Evolutionary conservation across 2,329 filamentous ascomycete genomes (phyloP).

Genomic region (Cladophialophora immunda): DNA sequence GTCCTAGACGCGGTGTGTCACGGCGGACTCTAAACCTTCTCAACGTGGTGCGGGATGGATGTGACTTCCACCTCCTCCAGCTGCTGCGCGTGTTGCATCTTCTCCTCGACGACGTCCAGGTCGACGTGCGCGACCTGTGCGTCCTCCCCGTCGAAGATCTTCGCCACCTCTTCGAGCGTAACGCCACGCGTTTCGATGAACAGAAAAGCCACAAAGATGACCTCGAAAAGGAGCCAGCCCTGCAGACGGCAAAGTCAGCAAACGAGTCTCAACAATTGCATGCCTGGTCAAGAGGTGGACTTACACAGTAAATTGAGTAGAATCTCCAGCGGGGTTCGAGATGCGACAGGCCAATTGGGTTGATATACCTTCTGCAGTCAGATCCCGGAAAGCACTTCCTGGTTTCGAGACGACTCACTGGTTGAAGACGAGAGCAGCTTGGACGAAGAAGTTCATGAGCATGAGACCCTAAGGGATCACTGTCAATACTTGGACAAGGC

Average conservation of each 20-base stretch:
- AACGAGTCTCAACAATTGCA: slow-evolving; percentile 9
- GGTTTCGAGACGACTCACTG: slow-evolving; percentile 7
- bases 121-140: slow-evolving; percentile 46
- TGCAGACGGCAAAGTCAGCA: slow-evolving; percentile 51
- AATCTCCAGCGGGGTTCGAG: slow-evolving; percentile 31
- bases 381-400: background rate
- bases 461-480: slow-evolving; percentile 42
- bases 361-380: slow-evolving; percentile 49
- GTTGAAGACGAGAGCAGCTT: slow-evolving; percentile 33
- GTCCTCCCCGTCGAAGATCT: slow-evolving; percentile 63
- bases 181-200: slow-evolving; percentile 64
- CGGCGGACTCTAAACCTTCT: background rate
- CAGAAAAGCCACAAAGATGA: slow-evolving; percentile 52
- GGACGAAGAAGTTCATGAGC: slow-evolving; percentile 35
- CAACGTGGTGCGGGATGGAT: slow-evolving; percentile 6
- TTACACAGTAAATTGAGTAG: slow-evolving; percentile 34
- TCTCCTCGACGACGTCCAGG: slow-evolving; percentile 52
- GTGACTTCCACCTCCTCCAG: slow-evolving; percentile 17
- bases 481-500: background rate
- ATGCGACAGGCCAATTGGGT: slow-evolving; percentile 30
- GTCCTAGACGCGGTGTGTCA: background rate
- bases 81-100: slow-evolving; percentile 24
- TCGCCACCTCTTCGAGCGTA: slow-evolving; percentile 75
- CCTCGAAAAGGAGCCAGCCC: slow-evolving; percentile 23
- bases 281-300: background rate